Evolutionary conservation across 2,329 filamentous ascomycete species (phyloP).

Genomic region (Magnaporthiopsis rhizophila): DNA sequence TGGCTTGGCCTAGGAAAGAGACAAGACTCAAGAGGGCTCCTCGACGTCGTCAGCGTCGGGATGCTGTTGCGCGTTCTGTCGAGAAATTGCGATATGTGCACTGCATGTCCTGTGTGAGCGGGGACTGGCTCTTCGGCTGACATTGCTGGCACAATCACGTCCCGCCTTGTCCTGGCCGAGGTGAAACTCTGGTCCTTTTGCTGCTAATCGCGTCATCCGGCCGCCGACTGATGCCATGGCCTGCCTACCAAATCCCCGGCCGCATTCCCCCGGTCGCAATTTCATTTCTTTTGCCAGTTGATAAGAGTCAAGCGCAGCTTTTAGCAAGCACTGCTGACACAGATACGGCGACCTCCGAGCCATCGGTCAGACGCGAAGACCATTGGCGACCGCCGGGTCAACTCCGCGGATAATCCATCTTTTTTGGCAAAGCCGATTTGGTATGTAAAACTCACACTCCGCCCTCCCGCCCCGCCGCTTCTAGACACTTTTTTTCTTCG

Average conservation of each 20-base stretch:
- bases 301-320: neutral
- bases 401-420: too few species aligned
- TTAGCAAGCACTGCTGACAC: neutral
- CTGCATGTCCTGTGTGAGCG: neutral
- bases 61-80: neutral
- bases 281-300: neutral
- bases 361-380: neutral
- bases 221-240: conserved; percentile 19
- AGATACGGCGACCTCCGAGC: too few species aligned
- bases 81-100: neutral
- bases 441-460: too few species aligned
- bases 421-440: neutral
- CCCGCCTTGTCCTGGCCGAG: conserved; percentile 1
- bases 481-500: neutral
- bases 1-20: neutral
- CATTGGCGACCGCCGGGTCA: neutral
- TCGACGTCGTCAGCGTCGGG: neutral
- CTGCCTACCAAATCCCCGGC: conserved; percentile 8
- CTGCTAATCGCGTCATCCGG: conserved; percentile 21
- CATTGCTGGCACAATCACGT: neutral
- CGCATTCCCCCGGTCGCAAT: neutral
- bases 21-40: neutral
- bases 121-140: neutral
- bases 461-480: neutral
- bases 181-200: neutral